Evolutionary conservation across 2,329 filamentous ascomycete genomes (phyloP), one percentile per base, ranked within the genome.

Genomic region (Pseudodiploospora longispora): DNA sequence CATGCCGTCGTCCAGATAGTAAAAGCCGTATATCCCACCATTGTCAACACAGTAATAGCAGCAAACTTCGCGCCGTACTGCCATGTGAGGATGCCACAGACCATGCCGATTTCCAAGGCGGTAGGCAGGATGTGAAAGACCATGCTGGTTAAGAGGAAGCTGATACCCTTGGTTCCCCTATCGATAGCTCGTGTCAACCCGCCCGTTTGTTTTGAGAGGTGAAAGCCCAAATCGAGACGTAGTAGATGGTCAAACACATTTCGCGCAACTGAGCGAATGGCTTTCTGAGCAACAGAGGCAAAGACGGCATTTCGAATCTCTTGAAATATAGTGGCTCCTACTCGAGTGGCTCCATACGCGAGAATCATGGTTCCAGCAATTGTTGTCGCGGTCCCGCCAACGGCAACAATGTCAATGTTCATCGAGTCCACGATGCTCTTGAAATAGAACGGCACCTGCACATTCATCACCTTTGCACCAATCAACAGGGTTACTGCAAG

Each of bases 401-500:
- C 69, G 10, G 84, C 76, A n/a, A 80, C 77, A 60, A 95, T 83
- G 64, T 98, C 93, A 54, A 98, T 78, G 63, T 98, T 98, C 88
- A 98, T 95, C 19, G 87, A 82, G 64, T 98, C 94, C 36, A 98
- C 87, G 52, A 98, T 97, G 64, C 72, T 90, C 73, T 97, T 97
- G 73, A 98, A 98, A 72, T 96, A 98, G 62, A 98, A 98, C 0
- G 93, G 93, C 38, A 98, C 88, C 69, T 98, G 89, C 10, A 98
- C 93, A 64, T 97, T 98, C 58, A 98, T 73, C 40, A 95, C 80
- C 75, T 98, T 98, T 60, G 89, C 88, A 47, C 90, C 87, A 27
- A 98, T 69, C 33, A 98, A 75, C 50, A 98, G 68, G 6, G 76
- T 80, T 4, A 98, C 76, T n/a, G 91, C 89, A 39, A 95, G 68